Percentiles rank a stretch among this genome's conserved stretches.
phyloP scores from a whole-genome alignment of 139 green algal species.

The Tetradesmus obliquus region DNA sequence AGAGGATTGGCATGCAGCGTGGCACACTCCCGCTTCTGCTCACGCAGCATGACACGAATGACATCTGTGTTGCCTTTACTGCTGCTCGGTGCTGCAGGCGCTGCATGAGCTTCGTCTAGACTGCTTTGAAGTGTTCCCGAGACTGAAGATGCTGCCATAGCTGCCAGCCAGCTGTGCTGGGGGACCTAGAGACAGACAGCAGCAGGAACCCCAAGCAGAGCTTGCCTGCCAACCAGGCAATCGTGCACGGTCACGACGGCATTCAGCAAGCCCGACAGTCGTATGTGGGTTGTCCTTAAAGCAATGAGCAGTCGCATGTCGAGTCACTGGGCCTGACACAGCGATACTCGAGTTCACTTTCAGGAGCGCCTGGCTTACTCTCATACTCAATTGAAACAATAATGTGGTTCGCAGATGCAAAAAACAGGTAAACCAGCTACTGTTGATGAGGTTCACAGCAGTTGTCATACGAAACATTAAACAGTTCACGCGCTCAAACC shows the following conservation, averaged over 20 bases:
- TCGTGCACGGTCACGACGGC: too few relatives aligned
- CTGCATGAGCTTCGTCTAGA: not conserved
- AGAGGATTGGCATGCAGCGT: conserved; percentile 36
- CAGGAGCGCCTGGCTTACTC: too few relatives aligned
- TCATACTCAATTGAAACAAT: too few relatives aligned
- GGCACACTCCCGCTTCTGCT: conserved; percentile 47
- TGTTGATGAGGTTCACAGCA: not conserved
- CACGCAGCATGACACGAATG: conserved; percentile 41
- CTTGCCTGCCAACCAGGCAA: not conserved
- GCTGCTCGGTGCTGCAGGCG: not conserved
- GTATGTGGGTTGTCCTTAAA: too few relatives aligned
- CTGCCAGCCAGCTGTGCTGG: not conserved
- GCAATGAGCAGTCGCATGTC: too few relatives aligned
- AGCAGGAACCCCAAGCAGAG: not conserved
- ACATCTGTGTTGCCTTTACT: conserved; percentile 36
- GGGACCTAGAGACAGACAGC: not conserved
- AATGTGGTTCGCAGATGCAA: too few relatives aligned
- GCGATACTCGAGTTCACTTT: too few relatives aligned
- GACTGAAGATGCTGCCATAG: not conserved
- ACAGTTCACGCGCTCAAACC: too few relatives aligned
- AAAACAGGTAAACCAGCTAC: not conserved
- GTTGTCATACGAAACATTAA: not conserved
- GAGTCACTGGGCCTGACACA: too few relatives aligned
- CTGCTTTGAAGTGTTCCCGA: conserved; percentile 15
- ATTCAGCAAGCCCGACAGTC: too few relatives aligned